These are phyloP conservation scores for Rhizoclosmatium sp. DNA, from an alignment of 192 early-diverging fungal species.

Conservation along the genomic window DNA sequence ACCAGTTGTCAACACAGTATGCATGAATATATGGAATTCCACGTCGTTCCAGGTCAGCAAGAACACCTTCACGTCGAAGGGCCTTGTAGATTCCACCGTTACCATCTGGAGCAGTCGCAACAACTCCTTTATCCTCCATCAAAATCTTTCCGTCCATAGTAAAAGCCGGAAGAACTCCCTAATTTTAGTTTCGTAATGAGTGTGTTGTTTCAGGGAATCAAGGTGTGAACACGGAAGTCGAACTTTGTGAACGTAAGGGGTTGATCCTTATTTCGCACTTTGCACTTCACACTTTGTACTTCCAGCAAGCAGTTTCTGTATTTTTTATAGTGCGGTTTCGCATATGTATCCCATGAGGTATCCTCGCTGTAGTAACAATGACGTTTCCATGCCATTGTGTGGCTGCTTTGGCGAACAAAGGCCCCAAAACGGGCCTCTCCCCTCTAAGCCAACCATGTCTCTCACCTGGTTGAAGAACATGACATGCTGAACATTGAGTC, in stretches of 20 bases:
- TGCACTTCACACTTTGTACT: no score
- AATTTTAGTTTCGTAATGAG: not conserved
- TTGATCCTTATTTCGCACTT: no score
- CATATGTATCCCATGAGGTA: no score
- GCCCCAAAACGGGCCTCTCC: not conserved
- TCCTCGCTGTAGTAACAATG: no score
- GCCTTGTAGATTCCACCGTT: slow-evolving; percentile 95
- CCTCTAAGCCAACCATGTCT: not conserved
- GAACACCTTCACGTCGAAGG: slow-evolving; percentile 80
- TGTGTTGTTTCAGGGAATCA: slow-evolving; percentile 6
- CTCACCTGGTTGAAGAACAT: slow-evolving; percentile 90
- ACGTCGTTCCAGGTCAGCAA: slow-evolving; percentile 80
- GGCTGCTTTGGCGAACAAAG: not conserved
- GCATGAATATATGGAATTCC: slow-evolving; percentile 90
- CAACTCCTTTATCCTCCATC: slow-evolving; percentile 76
- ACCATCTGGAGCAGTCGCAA: slow-evolving; percentile 73
- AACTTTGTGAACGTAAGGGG: no score
- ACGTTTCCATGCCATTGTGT: no score
- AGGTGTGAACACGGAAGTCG: slow-evolving; percentile 46
- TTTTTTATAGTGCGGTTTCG: no score
- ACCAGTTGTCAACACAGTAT: slow-evolving; percentile 98
- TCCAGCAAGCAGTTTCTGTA: no score
- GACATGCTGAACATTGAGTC: slow-evolving; percentile 82
- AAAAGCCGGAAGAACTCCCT: slow-evolving; percentile 90
- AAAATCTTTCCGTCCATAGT: slow-evolving; percentile 92